Percentiles rank a stretch among this genome's conserved stretches.
These are phyloP conservation scores for Suhomyces chickasaworum DNA, from an alignment of 1,139 yeast genomes.

Conservation along the genomic window DNA sequence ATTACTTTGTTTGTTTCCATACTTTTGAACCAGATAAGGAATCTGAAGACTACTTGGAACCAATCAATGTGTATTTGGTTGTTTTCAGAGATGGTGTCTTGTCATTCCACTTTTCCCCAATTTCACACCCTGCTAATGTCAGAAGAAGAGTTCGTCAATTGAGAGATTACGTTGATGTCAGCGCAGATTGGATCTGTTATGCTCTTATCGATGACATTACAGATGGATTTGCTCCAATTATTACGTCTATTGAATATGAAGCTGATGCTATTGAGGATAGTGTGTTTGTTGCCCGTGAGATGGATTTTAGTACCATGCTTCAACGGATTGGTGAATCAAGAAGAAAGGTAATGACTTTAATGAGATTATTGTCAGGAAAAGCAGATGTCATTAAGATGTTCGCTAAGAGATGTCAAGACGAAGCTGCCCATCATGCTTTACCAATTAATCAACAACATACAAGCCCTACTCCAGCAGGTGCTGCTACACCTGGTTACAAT, in stretches of 20 bases:
- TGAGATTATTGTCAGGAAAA: slow-evolving; percentile 88
- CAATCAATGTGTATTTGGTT: slow-evolving; percentile 83
- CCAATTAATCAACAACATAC: slow-evolving; percentile 9
- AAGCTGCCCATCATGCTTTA: slow-evolving; percentile 22
- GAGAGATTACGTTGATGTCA: slow-evolving; percentile 81
- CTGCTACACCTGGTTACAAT: slow-evolving; percentile 11
- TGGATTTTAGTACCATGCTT: slow-evolving; percentile 71
- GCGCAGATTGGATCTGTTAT: slow-evolving; percentile 93
- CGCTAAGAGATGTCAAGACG: slow-evolving; percentile 93
- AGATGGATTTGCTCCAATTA: slow-evolving; percentile 90
- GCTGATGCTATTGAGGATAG: slow-evolving; percentile 93
- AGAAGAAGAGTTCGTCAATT: slow-evolving; percentile 90
- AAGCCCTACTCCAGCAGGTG: background rate
- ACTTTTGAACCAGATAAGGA: slow-evolving; percentile 77
- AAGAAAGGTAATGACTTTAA: slow-evolving; percentile 86
- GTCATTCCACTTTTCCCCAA: slow-evolving; percentile 83
- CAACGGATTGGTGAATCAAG: slow-evolving; percentile 86
- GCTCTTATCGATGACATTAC: slow-evolving; percentile 93
- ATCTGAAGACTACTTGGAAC: slow-evolving; percentile 81
- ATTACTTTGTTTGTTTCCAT: slow-evolving; percentile 82
- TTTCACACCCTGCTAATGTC: slow-evolving; percentile 81
- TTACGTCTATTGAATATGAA: slow-evolving; percentile 82
- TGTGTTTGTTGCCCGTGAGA: slow-evolving; percentile 38
- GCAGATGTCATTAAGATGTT: slow-evolving; percentile 98
- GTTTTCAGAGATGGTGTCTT: slow-evolving; percentile 84